Conservation (phyloP, 371 early-diverging fungal genomes). For the Zancudomyces culisetae region DNA sequence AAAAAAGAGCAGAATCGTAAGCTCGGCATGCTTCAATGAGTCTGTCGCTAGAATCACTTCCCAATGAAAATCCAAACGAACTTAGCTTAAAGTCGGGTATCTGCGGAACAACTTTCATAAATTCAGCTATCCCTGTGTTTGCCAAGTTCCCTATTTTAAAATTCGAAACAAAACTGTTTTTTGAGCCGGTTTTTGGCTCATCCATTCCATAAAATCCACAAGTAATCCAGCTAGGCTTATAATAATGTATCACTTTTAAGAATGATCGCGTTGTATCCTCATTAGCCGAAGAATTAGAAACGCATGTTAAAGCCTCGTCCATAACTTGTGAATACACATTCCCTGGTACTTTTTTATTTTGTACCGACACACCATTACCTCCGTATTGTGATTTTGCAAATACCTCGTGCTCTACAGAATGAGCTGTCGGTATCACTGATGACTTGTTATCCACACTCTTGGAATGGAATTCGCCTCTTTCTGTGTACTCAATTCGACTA, state of each 20-base stretch:
- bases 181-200: not conserved
- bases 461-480: too few species aligned
- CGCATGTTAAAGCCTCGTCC: not conserved
- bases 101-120: constrained; percentile 11
- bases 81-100: constrained; percentile 11
- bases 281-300: constrained; percentile 3
- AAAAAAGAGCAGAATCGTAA: not conserved
- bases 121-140: constrained; percentile 11
- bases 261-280: too few species aligned
- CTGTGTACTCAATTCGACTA: not conserved
- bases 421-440: not conserved
- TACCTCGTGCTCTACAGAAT: not conserved
- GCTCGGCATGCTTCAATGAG: not conserved
- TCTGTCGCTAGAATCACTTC: not conserved
- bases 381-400: not conserved
- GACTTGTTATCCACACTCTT: not conserved
- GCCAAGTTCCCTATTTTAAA: constrained; percentile 19
- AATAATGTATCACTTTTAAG: constrained; percentile 34
- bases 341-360: too few species aligned
- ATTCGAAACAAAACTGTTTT: constrained; percentile 6
- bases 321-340: not conserved
- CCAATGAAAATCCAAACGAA: not conserved
- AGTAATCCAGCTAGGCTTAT: constrained; percentile 84
- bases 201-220: constrained; percentile 52
- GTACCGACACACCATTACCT: too few species aligned